Base-by-base conservation (phyloP, 1,284 basidiomycete species). In the Irpex sp. region DNA sequence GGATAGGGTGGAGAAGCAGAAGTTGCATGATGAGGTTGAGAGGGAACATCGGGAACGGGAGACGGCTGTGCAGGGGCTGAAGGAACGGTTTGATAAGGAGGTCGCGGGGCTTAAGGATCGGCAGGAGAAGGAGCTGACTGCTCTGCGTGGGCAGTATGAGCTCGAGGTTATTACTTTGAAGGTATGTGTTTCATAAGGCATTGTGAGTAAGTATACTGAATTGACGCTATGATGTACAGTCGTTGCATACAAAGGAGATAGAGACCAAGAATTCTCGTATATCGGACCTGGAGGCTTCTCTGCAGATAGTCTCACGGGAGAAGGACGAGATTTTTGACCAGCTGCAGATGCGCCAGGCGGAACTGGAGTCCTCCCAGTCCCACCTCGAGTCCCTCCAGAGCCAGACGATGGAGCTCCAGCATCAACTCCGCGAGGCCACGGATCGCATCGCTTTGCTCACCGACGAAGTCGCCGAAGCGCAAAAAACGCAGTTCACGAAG, bases 241-340 rank as follows among this genome's bases (percentile, higher is more conserved):
- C 84, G 15, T 74, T 83, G 0, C 85, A 93, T 68, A 79, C 83
- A 2, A 88, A 89, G 70, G 94, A 94, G 63, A 68, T 93, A 2
- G 75, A 85, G 5, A 71, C 76, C 17, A 90, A 88, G 72, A 81
- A 81, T 21, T 77, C 83, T 1, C 88, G 87, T 53, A 89, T 96
- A 55, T 75, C 82, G 1, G 78, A 84, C 4, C 82, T 97, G 35
- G 92, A 96, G 71, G 77, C 78, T 39, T 88, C 87, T 0, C 79
- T 94, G 17, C 83, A 85, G 65, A 84, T 81, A 31, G 79, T 95
- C 11, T 83, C 85, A 6, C 74, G 78, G 31, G 91, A 94, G 71
- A 95, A 94, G 68, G 87, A 88, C 67, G 73, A 79, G 15, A 83
- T 94, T 62, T 97, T 97, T 71, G 92, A 94, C 66, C 86, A 91